Evolutionary conservation across 495 filamentous ascomycete genomes (phyloP), one percentile per base, ranked within the genome.

Genomic region (Pyronema omphalodes): DNA sequence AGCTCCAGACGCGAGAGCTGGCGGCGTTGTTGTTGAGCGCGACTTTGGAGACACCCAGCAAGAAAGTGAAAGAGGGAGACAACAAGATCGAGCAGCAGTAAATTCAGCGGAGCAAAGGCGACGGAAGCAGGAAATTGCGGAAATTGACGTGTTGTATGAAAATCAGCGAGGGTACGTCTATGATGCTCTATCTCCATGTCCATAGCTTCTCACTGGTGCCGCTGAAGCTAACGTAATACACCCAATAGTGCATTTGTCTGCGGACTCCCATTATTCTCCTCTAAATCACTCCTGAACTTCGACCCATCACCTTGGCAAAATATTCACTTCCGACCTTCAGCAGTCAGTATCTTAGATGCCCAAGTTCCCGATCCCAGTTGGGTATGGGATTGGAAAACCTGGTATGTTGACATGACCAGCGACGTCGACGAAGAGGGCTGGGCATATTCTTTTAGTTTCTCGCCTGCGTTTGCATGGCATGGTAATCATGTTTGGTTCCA

Each of bases 361-460:
- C 93, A 96, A 65, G 73, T 93, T 1, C 91, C 93, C 0, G 93
- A 96, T 65, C 93, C 93, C 3, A 85, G 81, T 61, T 99, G 93
- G 93, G 77, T 83, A 67, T 98, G 91, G 91, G 82, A 76, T 4
- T 99, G 91, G 93, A 78, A 82, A 54, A 80, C 81, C 37, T 99
- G 93, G 93, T 86, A 84, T 58, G 80, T 94, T 18, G 88, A 99
- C 63, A 86, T 87, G 74, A 81, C 84, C 7, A 77, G 78, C n/a
- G 79, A 84, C 57, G 78, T 86, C 8, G 93, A 96, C 60, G 82
- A 89, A 55, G 86, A 93, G 57, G 93, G 93, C 2, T 99, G 93
- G 93, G 77, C 88, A 61, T 99, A 99, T 63, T 84, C 82, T 17
- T 86, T 94, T 69, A 82, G 80, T 55, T 99, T 96, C 60, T 67